Evolutionary conservation across 2,329 filamentous ascomycete genomes (phyloP), one percentile per base, ranked within the genome.

Genomic region (Rhinocladiella similis): DNA sequence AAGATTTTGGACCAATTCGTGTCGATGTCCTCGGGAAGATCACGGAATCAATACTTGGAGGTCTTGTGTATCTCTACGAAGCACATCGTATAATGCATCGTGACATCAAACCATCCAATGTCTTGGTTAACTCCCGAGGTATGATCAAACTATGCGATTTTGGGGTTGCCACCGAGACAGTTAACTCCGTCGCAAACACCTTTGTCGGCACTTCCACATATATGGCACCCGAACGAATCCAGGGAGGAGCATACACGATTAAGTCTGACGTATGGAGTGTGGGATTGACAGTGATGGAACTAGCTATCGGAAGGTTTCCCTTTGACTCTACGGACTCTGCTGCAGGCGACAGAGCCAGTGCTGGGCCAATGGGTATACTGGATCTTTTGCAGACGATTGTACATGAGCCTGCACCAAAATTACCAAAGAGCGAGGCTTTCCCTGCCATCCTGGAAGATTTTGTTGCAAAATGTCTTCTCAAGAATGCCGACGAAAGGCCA

Each of bases 251-350:
- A 67, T 99, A 99, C 75, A 96, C 93, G 0, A 93, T 99, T 68
- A 97, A 97, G 74, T 97, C 92, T 12, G 94, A 99, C 72, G 94
- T 99, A 3, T 99, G 94, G 94, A 97, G 92, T 82, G 95, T 97
- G 61, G 94, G 94, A 29, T 79, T 99, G 64, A 88, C 88, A 0
- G 86, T 99, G 61, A 97, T 99, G 92, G 94, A 99, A 74, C 77
- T 99, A 65, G 94, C 94, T 33, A 97, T 99, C 69, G 94, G 94
- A 63, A 92, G 95, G 69, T 99, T 99, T 69, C 94, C 94, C 1
- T 99, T 99, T 71, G 88, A 89, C 63, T 81, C 86, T 12, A 90
- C 85, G 66, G 90, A 95, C 55, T 88, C 93, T 63, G 87, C 87
- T 50, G 91, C 89, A 2, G 83, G 83, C 52, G 82, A 83, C 57